A percentile compares a stretch with the other conserved stretches of the same genome.
Evolutionary conservation across 805 yeast genomes (phyloP).

Genomic region (Tetrapisispora phaffii): DNA sequence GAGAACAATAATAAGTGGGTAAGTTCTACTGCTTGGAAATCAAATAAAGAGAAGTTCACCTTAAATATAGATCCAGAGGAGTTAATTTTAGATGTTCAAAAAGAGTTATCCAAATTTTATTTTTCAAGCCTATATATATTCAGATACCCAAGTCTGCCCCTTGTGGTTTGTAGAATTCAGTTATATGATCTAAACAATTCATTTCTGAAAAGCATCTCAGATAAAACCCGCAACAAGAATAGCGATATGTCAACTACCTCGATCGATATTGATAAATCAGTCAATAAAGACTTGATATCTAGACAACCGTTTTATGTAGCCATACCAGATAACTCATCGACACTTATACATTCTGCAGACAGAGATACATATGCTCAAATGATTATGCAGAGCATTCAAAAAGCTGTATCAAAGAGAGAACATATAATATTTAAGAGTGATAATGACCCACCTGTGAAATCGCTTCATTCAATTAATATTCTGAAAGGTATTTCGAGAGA

Average conservation of each 20-base stretch:
- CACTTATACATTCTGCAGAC: slow-evolving; percentile 46
- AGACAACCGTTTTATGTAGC: slow-evolving; percentile 57
- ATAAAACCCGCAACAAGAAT: background rate
- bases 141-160: slow-evolving; percentile 52
- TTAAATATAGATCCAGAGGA: slow-evolving; percentile 37
- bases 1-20: slow-evolving; percentile 36
- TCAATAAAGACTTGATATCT: slow-evolving; percentile 37
- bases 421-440: slow-evolving; percentile 34
- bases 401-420: slow-evolving; percentile 36
- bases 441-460: slow-evolving; percentile 32
- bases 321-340: slow-evolving; percentile 57
- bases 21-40: slow-evolving; percentile 22
- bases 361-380: slow-evolving; percentile 40
- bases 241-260: background rate
- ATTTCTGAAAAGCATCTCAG: background rate
- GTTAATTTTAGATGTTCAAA: slow-evolving; percentile 40
- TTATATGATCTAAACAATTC: slow-evolving; percentile 45
- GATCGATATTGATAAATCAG: background rate
- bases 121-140: slow-evolving; percentile 57
- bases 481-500: slow-evolving; percentile 54
- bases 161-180: slow-evolving; percentile 55
- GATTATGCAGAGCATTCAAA: slow-evolving; percentile 51
- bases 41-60: slow-evolving; percentile 19
- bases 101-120: slow-evolving; percentile 42
- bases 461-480: slow-evolving; percentile 47